These are phyloP conservation scores for Starmerella sp. DNA, from an alignment of 805 yeast genomes.

Conservation along the genomic window DNA sequence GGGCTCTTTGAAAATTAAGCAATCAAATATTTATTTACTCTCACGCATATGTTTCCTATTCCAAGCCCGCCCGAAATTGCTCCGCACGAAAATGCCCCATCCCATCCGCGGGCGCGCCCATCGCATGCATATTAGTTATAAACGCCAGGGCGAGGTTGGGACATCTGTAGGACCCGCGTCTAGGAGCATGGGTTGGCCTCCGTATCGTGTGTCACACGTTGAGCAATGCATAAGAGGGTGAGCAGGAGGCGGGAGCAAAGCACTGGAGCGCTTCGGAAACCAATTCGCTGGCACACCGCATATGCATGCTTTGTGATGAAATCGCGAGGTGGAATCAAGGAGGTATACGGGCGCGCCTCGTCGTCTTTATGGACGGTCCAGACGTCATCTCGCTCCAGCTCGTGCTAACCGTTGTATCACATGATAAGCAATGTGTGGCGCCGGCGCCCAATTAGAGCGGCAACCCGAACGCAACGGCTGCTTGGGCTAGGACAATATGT, in stretches of 20 bases:
- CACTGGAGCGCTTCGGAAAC: no score
- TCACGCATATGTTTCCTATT: not conserved
- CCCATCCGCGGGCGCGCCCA: not conserved
- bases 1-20: not conserved
- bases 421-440: not conserved
- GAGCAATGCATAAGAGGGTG: conserved; percentile 1
- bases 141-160: not conserved
- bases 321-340: no score
- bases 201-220: not conserved
- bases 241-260: not conserved
- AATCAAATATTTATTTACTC: not conserved
- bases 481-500: not conserved
- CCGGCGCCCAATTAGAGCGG: not conserved
- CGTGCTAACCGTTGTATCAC: not conserved
- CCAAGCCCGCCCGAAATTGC: no score
- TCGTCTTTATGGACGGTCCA: not conserved
- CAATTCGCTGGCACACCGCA: no score
- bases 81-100: not conserved
- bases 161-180: not conserved
- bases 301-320: no score
- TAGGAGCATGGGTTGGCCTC: not conserved
- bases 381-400: not conserved
- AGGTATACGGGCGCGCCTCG: no score
- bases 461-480: not conserved
- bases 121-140: not conserved